These are phyloP conservation scores for Golubevia sp. DNA, from an alignment of 1,284 basidiomycete genomes.

Conservation along the genomic window DNA sequence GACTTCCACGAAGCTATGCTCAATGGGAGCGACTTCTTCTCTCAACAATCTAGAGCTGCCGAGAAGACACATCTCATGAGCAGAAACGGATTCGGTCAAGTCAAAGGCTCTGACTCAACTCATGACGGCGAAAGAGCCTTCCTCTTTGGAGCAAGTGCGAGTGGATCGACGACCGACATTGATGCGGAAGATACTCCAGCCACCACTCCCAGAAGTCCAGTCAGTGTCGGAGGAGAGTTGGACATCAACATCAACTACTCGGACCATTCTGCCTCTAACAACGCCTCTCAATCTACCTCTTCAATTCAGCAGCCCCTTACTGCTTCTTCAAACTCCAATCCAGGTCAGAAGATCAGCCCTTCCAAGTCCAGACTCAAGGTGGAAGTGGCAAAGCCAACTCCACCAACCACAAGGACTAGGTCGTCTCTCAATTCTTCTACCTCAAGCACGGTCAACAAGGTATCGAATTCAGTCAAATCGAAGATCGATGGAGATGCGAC, in stretches of 20 bases:
- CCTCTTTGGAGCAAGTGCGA: conserved; percentile 2
- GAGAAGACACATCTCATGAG: conserved; percentile 11
- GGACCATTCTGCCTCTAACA: conserved; percentile 4
- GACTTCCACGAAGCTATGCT: conserved; percentile 56
- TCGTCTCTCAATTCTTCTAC: background rate
- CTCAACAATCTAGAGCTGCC: background rate
- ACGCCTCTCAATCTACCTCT: conserved; percentile 1
- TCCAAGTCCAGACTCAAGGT: background rate
- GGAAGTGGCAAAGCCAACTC: background rate
- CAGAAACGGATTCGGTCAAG: conserved; percentile 12
- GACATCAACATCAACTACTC: conserved; percentile 11
- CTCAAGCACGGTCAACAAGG: background rate
- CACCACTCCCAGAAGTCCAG: conserved; percentile 32
- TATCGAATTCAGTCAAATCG: background rate
- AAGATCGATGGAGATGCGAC: background rate
- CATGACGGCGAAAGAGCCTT: too few species aligned
- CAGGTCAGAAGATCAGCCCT: too few species aligned
- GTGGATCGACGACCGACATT: conserved; percentile 13
- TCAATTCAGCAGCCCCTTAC: background rate
- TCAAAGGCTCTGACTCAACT: background rate
- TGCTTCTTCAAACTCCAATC: background rate
- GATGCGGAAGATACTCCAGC: conserved; percentile 34
- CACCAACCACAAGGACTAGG: conserved; percentile 2
- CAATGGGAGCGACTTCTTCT: conserved; percentile 15
- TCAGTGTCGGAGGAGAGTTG: conserved; percentile 24